These are phyloP conservation scores for Vaccinium myrtillus DNA, from an alignment of 148 eudicot genomes.

Conservation along the genomic window DNA sequence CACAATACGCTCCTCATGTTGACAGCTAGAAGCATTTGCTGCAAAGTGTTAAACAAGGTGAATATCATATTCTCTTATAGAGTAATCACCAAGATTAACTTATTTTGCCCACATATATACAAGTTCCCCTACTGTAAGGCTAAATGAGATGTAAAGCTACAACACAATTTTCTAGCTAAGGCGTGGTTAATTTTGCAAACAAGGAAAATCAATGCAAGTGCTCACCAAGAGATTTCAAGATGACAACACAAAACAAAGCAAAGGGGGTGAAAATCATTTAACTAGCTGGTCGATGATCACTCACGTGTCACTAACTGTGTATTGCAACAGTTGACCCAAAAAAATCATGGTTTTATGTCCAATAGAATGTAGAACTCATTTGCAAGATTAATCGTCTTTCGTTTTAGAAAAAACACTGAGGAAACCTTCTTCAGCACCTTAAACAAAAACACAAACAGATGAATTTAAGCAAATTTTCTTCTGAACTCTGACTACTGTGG, in stretches of 20 bases:
- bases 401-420: not conserved
- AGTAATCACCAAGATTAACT: not conserved
- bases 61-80: not conserved
- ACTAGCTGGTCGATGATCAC: not conserved
- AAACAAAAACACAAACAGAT: not conserved
- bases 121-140: not conserved
- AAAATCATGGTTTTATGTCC: not conserved
- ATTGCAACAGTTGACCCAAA: not conserved
- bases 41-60: not conserved
- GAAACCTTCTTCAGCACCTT: not conserved
- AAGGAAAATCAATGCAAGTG: not conserved
- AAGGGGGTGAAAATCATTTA: not conserved
- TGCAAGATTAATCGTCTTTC: not conserved
- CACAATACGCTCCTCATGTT: constrained; percentile 96
- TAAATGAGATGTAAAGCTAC: not conserved
- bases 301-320: not conserved
- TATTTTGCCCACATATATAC: not conserved
- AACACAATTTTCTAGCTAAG: not conserved
- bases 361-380: not conserved
- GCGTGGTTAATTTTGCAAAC: not conserved
- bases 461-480: not conserved
- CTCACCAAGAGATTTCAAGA: not conserved
- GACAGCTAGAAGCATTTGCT: constrained; percentile 88
- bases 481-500: not conserved
- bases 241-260: not conserved